Percentiles rank a stretch among this genome's conserved stretches.
phyloP scores from a whole-genome alignment of 2,329 filamentous ascomycete species.

The Fusarium pseudocircinatum region DNA sequence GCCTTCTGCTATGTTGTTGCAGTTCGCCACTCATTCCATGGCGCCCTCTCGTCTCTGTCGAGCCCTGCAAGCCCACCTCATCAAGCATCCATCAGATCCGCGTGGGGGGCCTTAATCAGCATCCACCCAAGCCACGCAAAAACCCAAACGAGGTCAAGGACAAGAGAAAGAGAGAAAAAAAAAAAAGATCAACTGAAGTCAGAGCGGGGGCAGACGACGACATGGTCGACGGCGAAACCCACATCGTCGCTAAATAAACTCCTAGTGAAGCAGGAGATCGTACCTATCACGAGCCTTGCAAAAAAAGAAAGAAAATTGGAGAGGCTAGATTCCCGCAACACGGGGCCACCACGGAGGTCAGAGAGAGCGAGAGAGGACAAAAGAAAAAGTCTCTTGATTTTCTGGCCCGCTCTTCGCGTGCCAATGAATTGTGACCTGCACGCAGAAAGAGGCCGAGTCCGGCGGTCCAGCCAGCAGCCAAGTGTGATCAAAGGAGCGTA shows the following conservation, averaged over 20 bases:
- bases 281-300: conserved; percentile 30
- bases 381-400: conserved; percentile 8
- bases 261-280: conserved; percentile 7
- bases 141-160: neutral
- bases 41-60: neutral
- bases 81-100: conserved; percentile 10
- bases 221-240: conserved; percentile 19
- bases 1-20: neutral
- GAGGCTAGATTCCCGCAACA: conserved; percentile 2
- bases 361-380: neutral
- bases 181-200: conserved; percentile 10
- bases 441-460: conserved; percentile 26
- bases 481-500: neutral
- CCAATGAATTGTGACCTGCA: conserved; percentile 14
- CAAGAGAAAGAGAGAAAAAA: neutral
- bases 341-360: neutral
- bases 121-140: neutral
- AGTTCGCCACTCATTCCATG: conserved; percentile 18
- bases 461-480: neutral
- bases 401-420: conserved; percentile 2
- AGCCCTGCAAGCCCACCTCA: conserved; percentile 5
- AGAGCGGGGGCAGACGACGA: conserved; percentile 1
- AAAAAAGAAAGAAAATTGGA: conserved; percentile 1
- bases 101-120: conserved; percentile 1
- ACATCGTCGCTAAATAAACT: conserved; percentile 4